Evolutionary conservation across 1,139 yeast species (phyloP), one percentile per base, ranked within the genome.

Genomic region (Geotrichum restrictum): DNA sequence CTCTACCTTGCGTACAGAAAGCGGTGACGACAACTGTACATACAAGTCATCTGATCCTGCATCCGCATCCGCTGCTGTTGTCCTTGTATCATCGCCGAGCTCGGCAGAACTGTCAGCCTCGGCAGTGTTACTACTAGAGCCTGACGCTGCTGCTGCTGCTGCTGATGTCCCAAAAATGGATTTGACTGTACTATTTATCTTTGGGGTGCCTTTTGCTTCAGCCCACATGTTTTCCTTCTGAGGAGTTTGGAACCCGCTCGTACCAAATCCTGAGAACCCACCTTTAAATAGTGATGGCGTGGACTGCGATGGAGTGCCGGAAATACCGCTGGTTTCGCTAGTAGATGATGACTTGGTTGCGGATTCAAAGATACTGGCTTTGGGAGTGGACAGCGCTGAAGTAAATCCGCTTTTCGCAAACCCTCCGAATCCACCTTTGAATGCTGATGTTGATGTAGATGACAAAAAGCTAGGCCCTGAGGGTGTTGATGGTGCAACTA

Each of bases 1-100:
- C 54, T 81, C 80, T 5, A 85, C 73, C 61, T 69, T 59, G 58
- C 63, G 57, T 50, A 60, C 58, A 45, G 52, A 60, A 29, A 69
- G 58, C 13, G 67, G 62, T n/a, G 54, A 54, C 18, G 55, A 55
- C 18, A 60, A 57, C 42, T 65, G 63, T 6, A 65, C 67, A 41
- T 62, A 64, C 8, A 54, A 55, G 47, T 57, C 64, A 27, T 53
- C 65, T 8, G 56, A 34, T 14, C 55, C 47, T 24, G 29, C 5
- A 13, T 54, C 48, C 3, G 48, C 33, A 16, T 34, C 47, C 27
- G 46, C 47, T 24, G 56, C 60, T 21, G 56, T 34, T 42, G 51
- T 57, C 5, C 44, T 37, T 6, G 43, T 48, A 21, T 56, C 45
- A 2, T 49, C 59, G 31, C 49, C 31, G n/a, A n/a, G n/a, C n/a